Percentiles rank a stretch among this genome's conserved stretches.
phyloP scores from a whole-genome alignment of 106 monocot genomes.

The Platanthera guangdongensis region DNA sequence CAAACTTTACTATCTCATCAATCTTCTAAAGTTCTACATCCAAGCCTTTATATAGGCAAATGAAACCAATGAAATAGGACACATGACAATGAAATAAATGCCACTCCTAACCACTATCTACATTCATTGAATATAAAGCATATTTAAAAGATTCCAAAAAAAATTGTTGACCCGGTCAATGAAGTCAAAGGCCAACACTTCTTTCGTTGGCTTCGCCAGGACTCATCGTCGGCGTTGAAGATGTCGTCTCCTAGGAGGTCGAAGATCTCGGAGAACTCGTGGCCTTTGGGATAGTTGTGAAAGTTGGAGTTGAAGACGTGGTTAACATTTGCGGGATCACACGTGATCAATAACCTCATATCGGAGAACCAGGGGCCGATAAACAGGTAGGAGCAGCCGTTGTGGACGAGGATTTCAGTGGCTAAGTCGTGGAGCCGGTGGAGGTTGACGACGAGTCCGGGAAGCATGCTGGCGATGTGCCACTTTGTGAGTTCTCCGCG shows the following conservation, averaged over 20 bases:
- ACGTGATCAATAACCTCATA: slow-evolving; percentile 15
- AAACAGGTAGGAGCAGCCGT: slow-evolving; percentile 10
- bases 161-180: too few relatives aligned
- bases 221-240: slow-evolving; percentile 33
- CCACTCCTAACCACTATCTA: too few relatives aligned
- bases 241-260: slow-evolving; percentile 43
- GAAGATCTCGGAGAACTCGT: slow-evolving; percentile 35
- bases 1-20: too few relatives aligned
- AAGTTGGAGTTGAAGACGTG: slow-evolving; percentile 49
- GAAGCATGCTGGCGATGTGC: slow-evolving; percentile 11
- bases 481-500: background rate
- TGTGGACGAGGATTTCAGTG: background rate
- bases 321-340: slow-evolving; percentile 36
- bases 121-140: too few relatives aligned
- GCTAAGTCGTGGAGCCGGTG: slow-evolving; percentile 9
- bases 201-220: slow-evolving; percentile 28
- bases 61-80: too few relatives aligned
- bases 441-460: background rate
- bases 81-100: too few relatives aligned
- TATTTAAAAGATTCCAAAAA: too few relatives aligned
- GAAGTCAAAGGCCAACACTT: too few relatives aligned
- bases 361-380: slow-evolving; percentile 9
- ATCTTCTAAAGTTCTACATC: too few relatives aligned
- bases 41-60: too few relatives aligned
- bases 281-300: slow-evolving; percentile 42